A percentile compares a stretch with the other conserved stretches of the same genome.
phyloP scores from a whole-genome alignment of 2,329 filamentous ascomycete species.

The Phoma sp. region DNA sequence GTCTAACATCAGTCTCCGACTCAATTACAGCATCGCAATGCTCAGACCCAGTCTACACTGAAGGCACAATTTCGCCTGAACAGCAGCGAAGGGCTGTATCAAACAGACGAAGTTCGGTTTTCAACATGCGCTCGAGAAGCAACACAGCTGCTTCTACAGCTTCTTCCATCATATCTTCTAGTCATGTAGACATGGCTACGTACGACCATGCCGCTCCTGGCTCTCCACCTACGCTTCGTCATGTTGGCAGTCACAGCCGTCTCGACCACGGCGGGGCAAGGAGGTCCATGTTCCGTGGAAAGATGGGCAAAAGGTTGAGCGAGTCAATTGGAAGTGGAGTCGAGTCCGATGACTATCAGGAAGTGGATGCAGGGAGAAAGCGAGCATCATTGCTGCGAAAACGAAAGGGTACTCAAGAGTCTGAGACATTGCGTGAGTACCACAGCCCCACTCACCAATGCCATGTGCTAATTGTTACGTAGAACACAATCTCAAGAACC shows the following conservation, averaged over 20 bases:
- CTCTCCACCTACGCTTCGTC: conserved; percentile 35
- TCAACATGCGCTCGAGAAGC: conserved; percentile 48
- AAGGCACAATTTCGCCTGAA: conserved; percentile 42
- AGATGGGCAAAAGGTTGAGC: conserved; percentile 45
- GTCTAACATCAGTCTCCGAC: conserved; percentile 33
- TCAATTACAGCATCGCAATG: conserved; percentile 33
- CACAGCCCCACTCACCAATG: background rate
- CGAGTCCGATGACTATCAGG: conserved; percentile 33
- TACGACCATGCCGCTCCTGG: conserved; percentile 22
- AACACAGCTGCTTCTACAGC: conserved; percentile 47
- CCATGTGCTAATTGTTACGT: background rate
- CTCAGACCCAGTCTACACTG: conserved; percentile 33
- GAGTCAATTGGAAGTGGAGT: conserved; percentile 36
- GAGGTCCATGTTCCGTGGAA: conserved; percentile 45
- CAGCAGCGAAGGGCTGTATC: conserved; percentile 30
- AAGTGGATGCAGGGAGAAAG: conserved; percentile 34
- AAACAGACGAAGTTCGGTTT: conserved; percentile 45
- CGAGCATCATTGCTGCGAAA: conserved; percentile 46
- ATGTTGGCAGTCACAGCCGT: conserved; percentile 28
- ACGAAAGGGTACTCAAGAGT: conserved; percentile 31
- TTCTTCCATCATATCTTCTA: conserved; percentile 36
- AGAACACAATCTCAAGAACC: conserved; percentile 40
- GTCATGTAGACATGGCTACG: conserved; percentile 32
- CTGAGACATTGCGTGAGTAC: conserved; percentile 38
- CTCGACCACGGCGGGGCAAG: conserved; percentile 33